Base-by-base conservation (phyloP, 345 rosid species). In the Citrus unshiu region DNA sequence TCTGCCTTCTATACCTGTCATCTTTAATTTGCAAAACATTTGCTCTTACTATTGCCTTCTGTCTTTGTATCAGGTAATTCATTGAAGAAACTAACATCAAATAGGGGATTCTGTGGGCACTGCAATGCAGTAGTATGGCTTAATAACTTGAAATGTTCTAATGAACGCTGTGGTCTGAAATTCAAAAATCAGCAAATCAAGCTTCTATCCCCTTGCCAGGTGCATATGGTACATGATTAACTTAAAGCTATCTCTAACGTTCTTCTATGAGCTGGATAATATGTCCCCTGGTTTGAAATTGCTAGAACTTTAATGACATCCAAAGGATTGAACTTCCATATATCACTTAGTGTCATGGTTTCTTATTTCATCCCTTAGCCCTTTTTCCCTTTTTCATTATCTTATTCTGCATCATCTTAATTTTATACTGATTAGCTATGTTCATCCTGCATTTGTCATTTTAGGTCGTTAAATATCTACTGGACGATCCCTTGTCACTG, bases 91-190 rank as follows among this genome's bases (percentile, higher is more conserved):
- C 72, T 90, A 61, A 83, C 79, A 74, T 83, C 89, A 62, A 80
- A 84, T 62, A 83, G 97, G 76, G 98, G 96, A 58, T 90, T 86
- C 40, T 93, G 97, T 67, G 35, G 49, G 49, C 77, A 62, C 32
- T 95, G 98, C 78, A 81, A 84, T 57, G 39, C 87, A 19, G 68
- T 90, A 51, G 92, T 92, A 65, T 92, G 95, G 92, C 88, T 88
- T 54, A 79, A 81, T 73, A 72, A 79, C 82, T 68, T 81, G 76
- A 86, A 84, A 75, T 90, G 93, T 81, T 75, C 85, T 4, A 86
- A 78, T 40, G 25, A 70, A 63, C 83, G 74, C 56, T 67, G 72
- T 29, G 51, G 57, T 34, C 59, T 49, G 7, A 78, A 70, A 60
- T 57, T 75, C 12, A 76, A 59, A 78, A 76, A 37, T 32, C 49